Evolutionary conservation across 768 basidiomycete genomes (phyloP).

Genomic region (Coprinopsis sp.): DNA sequence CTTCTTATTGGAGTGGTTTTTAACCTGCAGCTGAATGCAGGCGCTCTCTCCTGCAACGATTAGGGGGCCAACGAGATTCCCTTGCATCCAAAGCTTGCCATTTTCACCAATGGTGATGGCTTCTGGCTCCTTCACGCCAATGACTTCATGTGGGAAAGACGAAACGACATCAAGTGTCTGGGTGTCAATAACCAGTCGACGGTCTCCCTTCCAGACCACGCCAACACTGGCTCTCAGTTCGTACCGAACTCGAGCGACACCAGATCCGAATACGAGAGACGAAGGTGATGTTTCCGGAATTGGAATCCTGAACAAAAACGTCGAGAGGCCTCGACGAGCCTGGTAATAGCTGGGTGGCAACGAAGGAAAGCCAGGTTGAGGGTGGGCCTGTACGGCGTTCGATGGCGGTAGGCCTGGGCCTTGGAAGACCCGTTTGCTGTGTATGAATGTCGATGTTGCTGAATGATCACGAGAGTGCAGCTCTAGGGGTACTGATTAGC

Average conservation of each 20-base stretch:
- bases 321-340: constrained; percentile 71
- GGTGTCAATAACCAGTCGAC: constrained; percentile 58
- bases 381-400: constrained; percentile 70
- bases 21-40: constrained; percentile 73
- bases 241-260: constrained; percentile 65
- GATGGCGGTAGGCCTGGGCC: constrained; percentile 80
- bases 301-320: constrained; percentile 77
- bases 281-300: constrained; percentile 64
- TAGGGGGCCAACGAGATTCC: constrained; percentile 55
- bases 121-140: constrained; percentile 42
- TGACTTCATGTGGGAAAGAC: constrained; percentile 33
- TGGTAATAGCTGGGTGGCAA: constrained; percentile 64
- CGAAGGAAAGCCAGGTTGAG: constrained; percentile 50
- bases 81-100: constrained; percentile 78
- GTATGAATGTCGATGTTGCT: constrained; percentile 73
- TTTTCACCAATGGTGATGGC: constrained; percentile 66
- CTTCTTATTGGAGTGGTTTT: constrained; percentile 80
- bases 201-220: constrained; percentile 74
- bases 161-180: constrained; percentile 65
- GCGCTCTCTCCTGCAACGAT: constrained; percentile 65
- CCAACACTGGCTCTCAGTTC: constrained; percentile 69
- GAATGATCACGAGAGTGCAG: constrained; percentile 74
- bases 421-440: constrained; percentile 68
- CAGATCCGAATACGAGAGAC: constrained; percentile 65
- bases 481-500: too few species aligned